A percentile compares a stretch with the other conserved stretches of the same genome.
Conservation (phyloP, 371 early-diverging fungal species). For the Mucor racemosus region DNA sequence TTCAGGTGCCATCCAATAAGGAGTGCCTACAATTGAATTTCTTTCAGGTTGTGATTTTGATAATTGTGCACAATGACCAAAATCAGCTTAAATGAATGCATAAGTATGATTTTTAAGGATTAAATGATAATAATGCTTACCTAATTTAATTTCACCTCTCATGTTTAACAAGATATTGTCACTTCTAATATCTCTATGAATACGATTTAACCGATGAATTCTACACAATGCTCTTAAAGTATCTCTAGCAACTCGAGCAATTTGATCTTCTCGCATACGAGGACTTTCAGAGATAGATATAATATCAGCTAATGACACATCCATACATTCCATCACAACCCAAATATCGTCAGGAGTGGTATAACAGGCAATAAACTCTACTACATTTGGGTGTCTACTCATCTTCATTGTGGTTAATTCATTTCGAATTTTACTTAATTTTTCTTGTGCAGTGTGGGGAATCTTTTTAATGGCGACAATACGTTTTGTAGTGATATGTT, state of each 20-base stretch:
- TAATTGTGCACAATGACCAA: slow-evolving; percentile 73
- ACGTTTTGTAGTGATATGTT: slow-evolving; percentile 54
- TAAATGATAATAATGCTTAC: slow-evolving; percentile 47
- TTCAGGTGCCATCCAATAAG: slow-evolving; percentile 99
- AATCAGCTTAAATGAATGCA: slow-evolving; percentile 65
- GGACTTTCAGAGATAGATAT: slow-evolving; percentile 64
- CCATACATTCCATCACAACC: slow-evolving; percentile 84
- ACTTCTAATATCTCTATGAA: slow-evolving; percentile 95
- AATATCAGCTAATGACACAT: slow-evolving; percentile 77
- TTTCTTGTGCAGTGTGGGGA: slow-evolving; percentile 61
- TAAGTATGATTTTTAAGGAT: slow-evolving; percentile 31
- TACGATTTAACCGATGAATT: slow-evolving; percentile 87
- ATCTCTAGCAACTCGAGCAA: slow-evolving; percentile 77
- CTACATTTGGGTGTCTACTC: slow-evolving; percentile 72
- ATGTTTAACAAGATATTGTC: slow-evolving; percentile 78
- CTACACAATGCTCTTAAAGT: slow-evolving; percentile 87
- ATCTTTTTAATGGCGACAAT: slow-evolving; percentile 78
- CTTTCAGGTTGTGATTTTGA: slow-evolving; percentile 64
- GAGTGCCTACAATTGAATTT: slow-evolving; percentile 76
- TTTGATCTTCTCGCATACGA: slow-evolving; percentile 61
- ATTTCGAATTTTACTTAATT: slow-evolving; percentile 70
- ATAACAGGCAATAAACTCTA: slow-evolving; percentile 74
- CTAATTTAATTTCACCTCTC: slow-evolving; percentile 74
- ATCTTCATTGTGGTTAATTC: slow-evolving; percentile 76
- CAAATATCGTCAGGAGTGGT: slow-evolving; percentile 62